Percentiles rank a stretch among this genome's conserved stretches.
These are phyloP conservation scores for Sistotremastrum niveocremeum DNA, from an alignment of 768 basidiomycete species.

Conservation along the genomic window DNA sequence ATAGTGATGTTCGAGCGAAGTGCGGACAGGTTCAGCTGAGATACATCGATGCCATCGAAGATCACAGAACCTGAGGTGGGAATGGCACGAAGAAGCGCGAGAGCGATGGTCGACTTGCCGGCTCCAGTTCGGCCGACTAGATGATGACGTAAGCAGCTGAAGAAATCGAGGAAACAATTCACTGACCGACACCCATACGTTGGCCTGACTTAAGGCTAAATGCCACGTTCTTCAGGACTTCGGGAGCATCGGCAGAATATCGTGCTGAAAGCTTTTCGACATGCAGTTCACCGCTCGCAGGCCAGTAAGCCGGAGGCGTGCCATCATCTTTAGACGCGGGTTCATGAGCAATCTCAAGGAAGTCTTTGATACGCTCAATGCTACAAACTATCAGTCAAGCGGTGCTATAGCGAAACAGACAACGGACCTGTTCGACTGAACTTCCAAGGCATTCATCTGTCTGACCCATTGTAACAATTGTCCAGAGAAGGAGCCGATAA, in stretches of 20 bases:
- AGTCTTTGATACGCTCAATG: constrained; percentile 22
- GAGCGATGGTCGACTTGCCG: constrained; percentile 17
- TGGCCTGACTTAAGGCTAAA: constrained; percentile 26
- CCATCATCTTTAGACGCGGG: constrained; percentile 13
- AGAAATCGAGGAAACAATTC: not conserved
- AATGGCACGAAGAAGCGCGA: constrained; percentile 45
- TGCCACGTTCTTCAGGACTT: constrained; percentile 18
- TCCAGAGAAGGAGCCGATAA: constrained; percentile 2
- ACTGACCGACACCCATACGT: constrained; percentile 23
- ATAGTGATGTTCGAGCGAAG: constrained; percentile 34
- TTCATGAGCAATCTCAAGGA: constrained; percentile 26
- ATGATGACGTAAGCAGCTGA: not conserved
- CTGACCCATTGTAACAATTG: constrained; percentile 10
- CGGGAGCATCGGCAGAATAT: constrained; percentile 26
- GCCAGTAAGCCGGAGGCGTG: constrained; percentile 29
- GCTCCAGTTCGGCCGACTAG: constrained; percentile 31
- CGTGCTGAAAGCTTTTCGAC: constrained; percentile 23
- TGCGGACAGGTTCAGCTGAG: constrained; percentile 32
- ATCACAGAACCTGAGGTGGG: constrained; percentile 40
- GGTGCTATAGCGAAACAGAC: not conserved
- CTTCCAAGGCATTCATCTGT: constrained; percentile 9
- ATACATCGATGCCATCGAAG: constrained; percentile 39
- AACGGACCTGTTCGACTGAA: constrained; percentile 18
- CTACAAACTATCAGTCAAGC: constrained; percentile 18
- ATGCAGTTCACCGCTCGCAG: constrained; percentile 22